Conservation (phyloP, 2,329 filamentous ascomycete species). For the Coniosporium tulheliwenetii region DNA sequence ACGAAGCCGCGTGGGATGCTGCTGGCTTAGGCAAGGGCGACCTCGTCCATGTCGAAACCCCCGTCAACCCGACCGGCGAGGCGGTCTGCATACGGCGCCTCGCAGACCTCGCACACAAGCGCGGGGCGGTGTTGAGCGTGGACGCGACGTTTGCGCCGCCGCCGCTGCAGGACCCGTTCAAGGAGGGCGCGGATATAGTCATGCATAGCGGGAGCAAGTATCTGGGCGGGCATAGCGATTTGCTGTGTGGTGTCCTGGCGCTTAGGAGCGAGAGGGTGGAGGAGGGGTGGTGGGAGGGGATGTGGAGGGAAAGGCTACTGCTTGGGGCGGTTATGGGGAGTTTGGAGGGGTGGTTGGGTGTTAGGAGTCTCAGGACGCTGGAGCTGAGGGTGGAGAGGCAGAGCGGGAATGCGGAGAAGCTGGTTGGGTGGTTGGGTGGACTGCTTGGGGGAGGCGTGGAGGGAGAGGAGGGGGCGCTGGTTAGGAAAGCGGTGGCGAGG, state of each 20-base stretch:
- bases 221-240: constrained; percentile 84
- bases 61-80: constrained; percentile 77
- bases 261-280: constrained; percentile 23
- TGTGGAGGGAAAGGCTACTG: constrained; percentile 56
- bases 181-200: constrained; percentile 64
- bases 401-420: constrained; percentile 48
- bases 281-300: constrained; percentile 40
- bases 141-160: constrained; percentile 91
- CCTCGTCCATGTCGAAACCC: constrained; percentile 82
- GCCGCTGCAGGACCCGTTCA: constrained; percentile 73
- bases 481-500: constrained; percentile 40
- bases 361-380: constrained; percentile 71
- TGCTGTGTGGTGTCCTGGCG: constrained; percentile 74
- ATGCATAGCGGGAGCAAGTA: constrained; percentile 97
- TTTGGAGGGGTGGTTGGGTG: constrained; percentile 82
- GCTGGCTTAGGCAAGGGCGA: constrained; percentile 60
- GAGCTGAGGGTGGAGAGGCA: constrained; percentile 70
- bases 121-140: constrained; percentile 64
- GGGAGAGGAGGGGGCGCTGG: constrained; percentile 24
- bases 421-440: constrained; percentile 57
- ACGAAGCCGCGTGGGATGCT: constrained; percentile 40
- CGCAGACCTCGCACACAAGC: constrained; percentile 53
- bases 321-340: constrained; percentile 77
- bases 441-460: constrained; percentile 26
- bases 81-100: constrained; percentile 59